Base-by-base conservation (phyloP, 208 protist species). In the Phytomonas sp. region DNA sequence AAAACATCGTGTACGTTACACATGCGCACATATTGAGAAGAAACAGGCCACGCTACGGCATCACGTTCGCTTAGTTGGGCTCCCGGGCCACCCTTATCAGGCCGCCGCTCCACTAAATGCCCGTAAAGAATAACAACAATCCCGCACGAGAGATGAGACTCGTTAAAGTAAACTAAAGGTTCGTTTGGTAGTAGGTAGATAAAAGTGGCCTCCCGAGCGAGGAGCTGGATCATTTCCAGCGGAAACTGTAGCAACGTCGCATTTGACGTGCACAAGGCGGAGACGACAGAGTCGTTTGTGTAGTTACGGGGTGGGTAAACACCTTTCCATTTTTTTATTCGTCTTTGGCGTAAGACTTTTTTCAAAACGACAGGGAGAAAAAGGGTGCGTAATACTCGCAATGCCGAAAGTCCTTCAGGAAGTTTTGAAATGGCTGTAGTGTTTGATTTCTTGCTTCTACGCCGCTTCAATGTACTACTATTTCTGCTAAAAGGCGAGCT, bases 51-150 rank as follows among this genome's bases (percentile, higher is more conserved):
- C 36, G 64, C 59, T 32, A 72, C 72, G 32, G 32, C 45, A 56
- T 11, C 26, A 11, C 45, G 16, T 26, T 23, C 45, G 2, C 26
- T 11, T 56, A 29, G 29, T 29, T 37, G 69, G 34, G 42, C 59
- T 6, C 37, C 49, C 2, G 52, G 1, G 40, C 34, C 32, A 19
- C 6, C 64, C 2, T 29, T 16, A 34, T 73, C 72, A 3, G 68
- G 71, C 30, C 77, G 77, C 59, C 64, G 69, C 71, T 91, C 86
- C 30, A 71, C 73, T n/a, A 92, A n/a, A 67, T 90, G 77, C 10
- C 90, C 90, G 73, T 91, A 69, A 33, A 95, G 82, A 60, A 95
- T 66, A 63, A 95, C 83, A 11, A 95, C 78, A 40, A 95, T 72
- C 10, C 90, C 90, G 61, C 69, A 81, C 37, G 87, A 93, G 29